These are phyloP conservation scores for Syncephalis plumigaleata DNA, from an alignment of 371 early-diverging fungal species.

Conservation along the genomic window DNA sequence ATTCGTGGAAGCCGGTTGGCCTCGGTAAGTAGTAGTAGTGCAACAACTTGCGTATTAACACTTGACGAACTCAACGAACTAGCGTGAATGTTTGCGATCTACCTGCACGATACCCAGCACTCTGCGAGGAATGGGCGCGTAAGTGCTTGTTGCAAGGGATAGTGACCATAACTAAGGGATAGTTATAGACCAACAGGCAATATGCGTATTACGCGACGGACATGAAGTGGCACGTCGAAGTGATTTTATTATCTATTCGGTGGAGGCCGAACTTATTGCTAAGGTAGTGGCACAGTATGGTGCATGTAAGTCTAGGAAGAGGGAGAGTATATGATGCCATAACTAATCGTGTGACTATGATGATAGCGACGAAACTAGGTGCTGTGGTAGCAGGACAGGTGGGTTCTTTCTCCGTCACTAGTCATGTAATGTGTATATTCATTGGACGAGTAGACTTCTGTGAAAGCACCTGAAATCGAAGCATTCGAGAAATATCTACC, in stretches of 20 bases:
- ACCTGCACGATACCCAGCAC: slow-evolving; percentile 35
- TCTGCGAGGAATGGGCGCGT: too few species aligned
- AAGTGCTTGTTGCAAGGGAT: too few species aligned
- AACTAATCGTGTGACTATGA: not conserved
- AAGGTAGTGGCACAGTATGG: slow-evolving; percentile 68
- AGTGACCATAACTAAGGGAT: too few species aligned
- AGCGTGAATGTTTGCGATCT: slow-evolving; percentile 79
- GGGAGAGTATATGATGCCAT: not conserved
- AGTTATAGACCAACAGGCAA: slow-evolving; percentile 15
- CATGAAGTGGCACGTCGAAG: slow-evolving; percentile 62
- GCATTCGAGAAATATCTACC: slow-evolving; percentile 80
- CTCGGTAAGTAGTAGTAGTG: slow-evolving; percentile 20
- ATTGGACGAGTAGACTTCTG: slow-evolving; percentile 48
- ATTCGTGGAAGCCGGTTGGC: slow-evolving; percentile 61
- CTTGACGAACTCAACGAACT: not conserved
- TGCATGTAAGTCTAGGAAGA: slow-evolving; percentile 30
- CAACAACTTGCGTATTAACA: not conserved
- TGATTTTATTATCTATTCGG: slow-evolving; percentile 87
- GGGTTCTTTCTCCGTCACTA: slow-evolving; percentile 2
- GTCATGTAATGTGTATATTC: not conserved
- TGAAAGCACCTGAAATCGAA: slow-evolving; percentile 81
- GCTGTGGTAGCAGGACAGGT: slow-evolving; percentile 71
- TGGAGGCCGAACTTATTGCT: slow-evolving; percentile 78
- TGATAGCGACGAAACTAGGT: slow-evolving; percentile 65
- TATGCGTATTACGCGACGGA: slow-evolving; percentile 65